Evolutionary conservation across 805 yeast species (phyloP).

Genomic region (Kuraishia molischiana): DNA sequence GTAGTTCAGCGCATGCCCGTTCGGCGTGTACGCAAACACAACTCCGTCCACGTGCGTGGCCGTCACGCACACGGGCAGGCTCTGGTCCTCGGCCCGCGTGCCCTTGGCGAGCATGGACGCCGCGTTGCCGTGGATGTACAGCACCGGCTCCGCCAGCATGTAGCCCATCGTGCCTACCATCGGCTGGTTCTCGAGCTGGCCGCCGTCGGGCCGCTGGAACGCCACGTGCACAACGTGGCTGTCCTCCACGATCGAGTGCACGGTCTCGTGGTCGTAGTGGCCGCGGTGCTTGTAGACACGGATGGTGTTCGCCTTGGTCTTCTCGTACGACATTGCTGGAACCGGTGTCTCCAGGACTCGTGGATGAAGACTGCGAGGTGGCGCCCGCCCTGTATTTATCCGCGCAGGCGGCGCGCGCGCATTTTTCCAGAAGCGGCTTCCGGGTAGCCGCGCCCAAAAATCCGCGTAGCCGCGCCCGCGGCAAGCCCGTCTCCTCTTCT

Average conservation of each 20-base stretch:
- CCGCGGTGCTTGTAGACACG: background rate
- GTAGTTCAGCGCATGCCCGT: background rate
- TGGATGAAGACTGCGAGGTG: no score
- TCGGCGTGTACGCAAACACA: background rate
- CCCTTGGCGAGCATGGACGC: constrained; percentile 1
- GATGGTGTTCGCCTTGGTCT: background rate
- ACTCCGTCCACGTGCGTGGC: background rate
- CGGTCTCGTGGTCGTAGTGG: background rate
- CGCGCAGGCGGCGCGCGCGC: no score
- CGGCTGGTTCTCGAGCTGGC: background rate
- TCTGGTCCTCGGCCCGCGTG: background rate
- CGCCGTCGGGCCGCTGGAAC: background rate
- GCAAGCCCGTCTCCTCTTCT: no score
- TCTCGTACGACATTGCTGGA: background rate
- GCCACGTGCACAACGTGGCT: background rate
- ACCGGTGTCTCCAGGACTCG: no score
- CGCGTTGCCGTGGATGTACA: background rate
- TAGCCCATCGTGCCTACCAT: background rate
- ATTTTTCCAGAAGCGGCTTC: no score
- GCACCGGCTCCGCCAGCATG: background rate
- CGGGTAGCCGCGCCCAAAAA: no score
- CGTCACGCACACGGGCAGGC: background rate
- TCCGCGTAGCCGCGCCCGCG: no score
- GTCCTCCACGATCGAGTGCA: background rate
- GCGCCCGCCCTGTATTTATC: no score